A percentile compares a stretch with the other conserved stretches of the same genome.
These are phyloP conservation scores for Cercophora samala DNA, from an alignment of 495 filamentous ascomycete genomes.

Conservation along the genomic window DNA sequence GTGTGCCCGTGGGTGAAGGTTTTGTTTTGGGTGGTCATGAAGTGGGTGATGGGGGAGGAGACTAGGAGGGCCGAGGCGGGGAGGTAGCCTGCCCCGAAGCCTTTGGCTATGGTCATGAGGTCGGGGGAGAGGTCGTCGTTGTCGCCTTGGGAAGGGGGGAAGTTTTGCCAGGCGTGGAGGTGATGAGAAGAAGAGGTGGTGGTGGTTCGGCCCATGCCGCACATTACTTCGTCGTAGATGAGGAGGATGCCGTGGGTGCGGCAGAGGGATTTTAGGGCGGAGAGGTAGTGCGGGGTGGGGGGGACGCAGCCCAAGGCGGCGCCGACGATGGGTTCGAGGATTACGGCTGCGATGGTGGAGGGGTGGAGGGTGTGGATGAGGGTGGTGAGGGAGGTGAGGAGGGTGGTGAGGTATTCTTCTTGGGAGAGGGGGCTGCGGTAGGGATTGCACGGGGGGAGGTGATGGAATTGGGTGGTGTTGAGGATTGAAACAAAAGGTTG, in stretches of 20 bases:
- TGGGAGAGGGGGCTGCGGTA: constrained; percentile 38
- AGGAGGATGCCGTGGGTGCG: constrained; percentile 63
- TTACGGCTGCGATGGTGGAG: constrained; percentile 62
- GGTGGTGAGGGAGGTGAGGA: constrained; percentile 45
- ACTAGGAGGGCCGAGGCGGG: constrained; percentile 28
- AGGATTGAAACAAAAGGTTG: constrained; percentile 58
- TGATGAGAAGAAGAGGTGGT: neutral
- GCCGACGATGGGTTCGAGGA: constrained; percentile 63
- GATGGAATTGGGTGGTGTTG: constrained; percentile 44
- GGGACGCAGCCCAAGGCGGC: constrained; percentile 61
- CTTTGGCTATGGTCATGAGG: constrained; percentile 64
- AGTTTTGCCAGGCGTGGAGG: neutral
- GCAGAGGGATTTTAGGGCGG: constrained; percentile 60
- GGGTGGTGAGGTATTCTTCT: constrained; percentile 11
- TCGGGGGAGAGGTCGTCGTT: constrained; percentile 54
- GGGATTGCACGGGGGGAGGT: constrained; percentile 60
- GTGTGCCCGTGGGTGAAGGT: constrained; percentile 56
- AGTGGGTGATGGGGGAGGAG: constrained; percentile 9
- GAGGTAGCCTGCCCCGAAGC: constrained; percentile 54
- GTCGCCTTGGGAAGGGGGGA: constrained; percentile 12
- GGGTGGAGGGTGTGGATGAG: constrained; percentile 64
- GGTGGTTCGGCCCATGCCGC: constrained; percentile 55
- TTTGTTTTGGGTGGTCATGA: constrained; percentile 60
- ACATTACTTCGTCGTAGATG: constrained; percentile 76
- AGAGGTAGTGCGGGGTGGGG: constrained; percentile 59